Base-by-base conservation (phyloP, 2,329 filamentous ascomycete species). In the Nannizziopsis arthrosporioides region DNA sequence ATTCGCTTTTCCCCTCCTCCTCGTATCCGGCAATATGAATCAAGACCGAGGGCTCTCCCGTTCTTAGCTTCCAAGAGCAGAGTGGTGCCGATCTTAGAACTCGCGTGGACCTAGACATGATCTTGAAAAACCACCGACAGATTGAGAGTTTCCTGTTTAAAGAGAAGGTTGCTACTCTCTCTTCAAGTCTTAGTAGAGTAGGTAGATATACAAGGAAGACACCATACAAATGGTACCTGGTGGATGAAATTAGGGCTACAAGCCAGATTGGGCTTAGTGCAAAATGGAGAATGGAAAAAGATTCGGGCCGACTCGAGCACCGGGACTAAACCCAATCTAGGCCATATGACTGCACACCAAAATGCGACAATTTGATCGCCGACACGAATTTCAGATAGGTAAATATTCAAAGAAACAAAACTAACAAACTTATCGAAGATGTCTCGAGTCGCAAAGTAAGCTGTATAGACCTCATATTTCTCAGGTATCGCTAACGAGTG, bases 401-500 rank as follows among this genome's bases (percentile, higher is more conserved):
- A 34, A 14, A 34, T 38, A 44, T 17, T 22, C 34, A 22, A 48
- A 43, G 11, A 30, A 38, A 32, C 31, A 19, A 38, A 42, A 10
- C 11, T 14, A 31, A n/a, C 39, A 10, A 38, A 14, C 15, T 32
- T n/a, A 19, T 10, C n/a, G 15, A 44, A 31, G 19, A 48, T 48
- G 46, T 48, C 46, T 34, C 40, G 34, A 15, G 14, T 30, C 41
- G 45, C 45, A 48, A 48, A 48, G 46, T 48, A 15, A 48, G 46
- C 43, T 4, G 17, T 14, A 2, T 18, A 11, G 2, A 18, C 8
- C 37, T 22, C 5, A 19, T 2, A 42, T 30, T 2, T 14, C n/a
- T 37, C 35, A 27, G 35, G 12, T 45, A 17, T 38, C 17, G 37
- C 38, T 46, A 31, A 40, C 37, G 36, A 17, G 3, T 3, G 44